A percentile compares a stretch with the other conserved stretches of the same genome.
Evolutionary conservation across 1,139 yeast species (phyloP).

Genomic region (Eremothecium gossypii): DNA sequence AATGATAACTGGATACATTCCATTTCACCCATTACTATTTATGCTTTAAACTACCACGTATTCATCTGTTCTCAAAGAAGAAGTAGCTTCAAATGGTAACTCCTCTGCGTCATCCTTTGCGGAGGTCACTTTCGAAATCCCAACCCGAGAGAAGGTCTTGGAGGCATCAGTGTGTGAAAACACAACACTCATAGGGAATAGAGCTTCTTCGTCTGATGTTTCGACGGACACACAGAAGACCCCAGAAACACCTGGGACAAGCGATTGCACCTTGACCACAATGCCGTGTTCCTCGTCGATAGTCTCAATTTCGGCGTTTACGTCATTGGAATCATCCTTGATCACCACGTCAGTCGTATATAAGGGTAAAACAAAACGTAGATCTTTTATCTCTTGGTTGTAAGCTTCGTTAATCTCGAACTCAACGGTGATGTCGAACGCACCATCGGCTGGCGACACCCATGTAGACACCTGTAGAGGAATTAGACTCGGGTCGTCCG

Average conservation of each 20-base stretch:
- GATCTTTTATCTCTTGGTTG: slow-evolving; percentile 43
- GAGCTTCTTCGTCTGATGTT: slow-evolving; percentile 67
- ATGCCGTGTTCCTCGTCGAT: slow-evolving; percentile 51
- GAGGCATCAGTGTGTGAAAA: slow-evolving; percentile 31
- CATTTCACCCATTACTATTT: too few species aligned
- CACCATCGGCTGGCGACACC: slow-evolving; percentile 52
- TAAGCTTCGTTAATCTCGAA: slow-evolving; percentile 56
- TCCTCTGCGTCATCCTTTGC: slow-evolving; percentile 35
- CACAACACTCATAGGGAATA: slow-evolving; percentile 75
- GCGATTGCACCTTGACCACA: slow-evolving; percentile 42
- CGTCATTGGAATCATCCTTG: slow-evolving; percentile 40
- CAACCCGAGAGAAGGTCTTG: slow-evolving; percentile 38
- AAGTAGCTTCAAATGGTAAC: slow-evolving; percentile 64
- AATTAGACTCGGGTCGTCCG: slow-evolving; percentile 45
- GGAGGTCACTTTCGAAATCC: slow-evolving; percentile 36
- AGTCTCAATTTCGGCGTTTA: slow-evolving; percentile 37
- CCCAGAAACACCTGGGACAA: slow-evolving; percentile 49
- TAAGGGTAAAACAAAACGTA: slow-evolving; percentile 59
- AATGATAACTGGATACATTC: too few species aligned
- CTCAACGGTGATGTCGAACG: slow-evolving; percentile 75
- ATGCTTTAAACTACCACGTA: slow-evolving; percentile 45
- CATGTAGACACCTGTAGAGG: slow-evolving; percentile 80
- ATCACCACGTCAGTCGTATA: slow-evolving; percentile 48
- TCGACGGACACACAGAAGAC: slow-evolving; percentile 74
- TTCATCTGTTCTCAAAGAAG: slow-evolving; percentile 53